Percentiles rank a stretch among this genome's conserved stretches.
Conservation (phyloP, 306 rosid species). For the Clitoria ternatea region DNA sequence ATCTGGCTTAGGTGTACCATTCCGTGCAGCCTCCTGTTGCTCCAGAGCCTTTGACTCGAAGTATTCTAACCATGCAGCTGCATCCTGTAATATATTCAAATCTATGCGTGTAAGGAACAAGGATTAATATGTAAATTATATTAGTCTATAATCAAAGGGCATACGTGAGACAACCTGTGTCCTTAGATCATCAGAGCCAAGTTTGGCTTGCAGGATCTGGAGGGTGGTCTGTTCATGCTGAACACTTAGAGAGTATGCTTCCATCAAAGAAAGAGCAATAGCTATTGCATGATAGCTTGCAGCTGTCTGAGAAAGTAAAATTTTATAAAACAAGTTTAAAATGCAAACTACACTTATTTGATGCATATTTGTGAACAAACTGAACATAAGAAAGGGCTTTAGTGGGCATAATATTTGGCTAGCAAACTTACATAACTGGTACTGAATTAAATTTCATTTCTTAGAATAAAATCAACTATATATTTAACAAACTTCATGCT, state of each 20-base stretch:
- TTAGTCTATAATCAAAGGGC: slow-evolving; percentile 1
- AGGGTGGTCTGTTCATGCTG: slow-evolving; percentile 98
- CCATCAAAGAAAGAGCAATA: slow-evolving; percentile 98
- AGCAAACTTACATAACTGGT: background rate
- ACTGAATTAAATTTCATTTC: background rate
- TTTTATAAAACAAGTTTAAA: slow-evolving; percentile 17
- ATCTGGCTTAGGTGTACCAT: slow-evolving; percentile 98
- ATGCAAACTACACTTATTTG: background rate
- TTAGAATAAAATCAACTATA: background rate
- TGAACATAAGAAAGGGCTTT: background rate
- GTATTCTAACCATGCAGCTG: slow-evolving; percentile 99
- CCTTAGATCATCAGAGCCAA: slow-evolving; percentile 91
- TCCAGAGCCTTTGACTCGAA: slow-evolving; percentile 97
- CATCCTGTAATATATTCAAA: slow-evolving; percentile 62
- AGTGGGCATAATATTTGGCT: background rate
- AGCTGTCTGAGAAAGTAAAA: slow-evolving; percentile 68
- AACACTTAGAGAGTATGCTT: slow-evolving; percentile 91
- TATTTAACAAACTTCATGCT: background rate
- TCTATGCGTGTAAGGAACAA: slow-evolving; percentile 6
- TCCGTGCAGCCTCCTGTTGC: slow-evolving; percentile 98
- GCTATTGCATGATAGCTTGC: slow-evolving; percentile 99
- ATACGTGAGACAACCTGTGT: slow-evolving; percentile 60
- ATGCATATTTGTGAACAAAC: slow-evolving; percentile 17
- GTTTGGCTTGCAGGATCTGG: slow-evolving; percentile 93
- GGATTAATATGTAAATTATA: background rate